Base-by-base conservation (phyloP, 73 alveolate genomes). In the Blepharisma japonicum region DNA sequence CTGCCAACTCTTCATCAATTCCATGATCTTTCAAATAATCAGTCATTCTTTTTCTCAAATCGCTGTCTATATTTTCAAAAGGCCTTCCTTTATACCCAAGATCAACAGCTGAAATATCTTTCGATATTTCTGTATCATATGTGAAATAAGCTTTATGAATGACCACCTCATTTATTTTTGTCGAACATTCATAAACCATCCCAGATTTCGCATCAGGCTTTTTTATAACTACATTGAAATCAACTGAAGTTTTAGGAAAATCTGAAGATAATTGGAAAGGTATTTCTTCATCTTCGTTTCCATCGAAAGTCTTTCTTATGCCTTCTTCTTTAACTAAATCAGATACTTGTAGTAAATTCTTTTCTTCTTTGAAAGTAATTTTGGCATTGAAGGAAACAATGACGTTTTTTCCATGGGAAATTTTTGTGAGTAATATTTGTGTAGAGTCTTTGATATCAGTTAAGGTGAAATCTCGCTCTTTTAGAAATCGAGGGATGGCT, bases 71-170 rank as follows among this genome's bases (percentile, higher is more conserved):
- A 71, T 95, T 83, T 20, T 71, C 53, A 89, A 93, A 93, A 51
- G 90, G 96, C 23, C 97, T 97, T 39, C 98, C 98, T 6, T 71
- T 27, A 83, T 90, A 93, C 80, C 95, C 87, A 70, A 83, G 4
- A 45, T 70, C n/a, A 45, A 14, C 11, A 45, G 32, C 46, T 21
- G 56, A 70, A 9, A 45, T 47, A 14, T 45, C n/a, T 70, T 70
- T 54, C 11, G 66, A 9, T 18, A 8, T 70, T 3, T 39, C 32
- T 7, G n/a, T 20, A 47, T 70, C 61, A 18, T 80, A 55, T 49
- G 74, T 61, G n/a, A 71, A 55, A 42, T 68, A 48, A 27, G 81
- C 82, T 32, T 56, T 68, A 68, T 80, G 81, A 71, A 85, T 77
- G 39, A 71, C 49, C 56, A 85, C 74, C 71, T 85, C 92, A 47